Percentiles rank a stretch among this genome's conserved stretches.
phyloP scores from a whole-genome alignment of 2,329 filamentous ascomycete species.

The Cryphonectria parasitica region DNA sequence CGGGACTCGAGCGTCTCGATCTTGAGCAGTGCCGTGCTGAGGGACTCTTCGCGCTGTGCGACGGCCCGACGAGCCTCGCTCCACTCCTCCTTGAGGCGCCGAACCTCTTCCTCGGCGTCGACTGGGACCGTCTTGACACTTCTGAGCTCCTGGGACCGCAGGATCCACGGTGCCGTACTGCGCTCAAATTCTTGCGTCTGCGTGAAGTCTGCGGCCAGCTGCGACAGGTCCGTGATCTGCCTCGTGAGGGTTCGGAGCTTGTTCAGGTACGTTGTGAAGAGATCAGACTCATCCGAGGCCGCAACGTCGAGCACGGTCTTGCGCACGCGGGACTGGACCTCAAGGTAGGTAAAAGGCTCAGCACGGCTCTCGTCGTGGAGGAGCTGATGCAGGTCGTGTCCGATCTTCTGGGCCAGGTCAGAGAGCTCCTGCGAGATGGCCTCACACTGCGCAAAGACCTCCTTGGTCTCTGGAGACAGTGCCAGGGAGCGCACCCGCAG shows the following conservation, averaged over 20 bases:
- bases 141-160: slow-evolving; percentile 80
- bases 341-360: slow-evolving; percentile 67
- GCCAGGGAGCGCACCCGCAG: slow-evolving; percentile 76
- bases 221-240: slow-evolving; percentile 71
- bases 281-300: slow-evolving; percentile 64
- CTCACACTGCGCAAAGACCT: slow-evolving; percentile 73
- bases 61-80: slow-evolving; percentile 75
- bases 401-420: slow-evolving; percentile 67
- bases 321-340: slow-evolving; percentile 68
- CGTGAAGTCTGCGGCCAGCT: slow-evolving; percentile 70
- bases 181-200: slow-evolving; percentile 81
- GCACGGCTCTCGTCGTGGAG: slow-evolving; percentile 73
- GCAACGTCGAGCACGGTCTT: slow-evolving; percentile 57
- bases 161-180: slow-evolving; percentile 77
- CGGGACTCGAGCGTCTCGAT: slow-evolving; percentile 90
- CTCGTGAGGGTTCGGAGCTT: slow-evolving; percentile 68
- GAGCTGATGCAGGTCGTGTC: slow-evolving; percentile 66
- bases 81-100: slow-evolving; percentile 78
- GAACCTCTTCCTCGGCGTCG: slow-evolving; percentile 84
- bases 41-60: slow-evolving; percentile 75
- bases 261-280: slow-evolving; percentile 69
- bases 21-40: slow-evolving; percentile 87
- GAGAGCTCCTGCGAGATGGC: slow-evolving; percentile 66
- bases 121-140: slow-evolving; percentile 79
- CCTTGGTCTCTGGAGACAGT: slow-evolving; percentile 67